These are phyloP conservation scores for Fusarium sp. DNA, from an alignment of 2,329 filamentous ascomycete species.

Conservation along the genomic window DNA sequence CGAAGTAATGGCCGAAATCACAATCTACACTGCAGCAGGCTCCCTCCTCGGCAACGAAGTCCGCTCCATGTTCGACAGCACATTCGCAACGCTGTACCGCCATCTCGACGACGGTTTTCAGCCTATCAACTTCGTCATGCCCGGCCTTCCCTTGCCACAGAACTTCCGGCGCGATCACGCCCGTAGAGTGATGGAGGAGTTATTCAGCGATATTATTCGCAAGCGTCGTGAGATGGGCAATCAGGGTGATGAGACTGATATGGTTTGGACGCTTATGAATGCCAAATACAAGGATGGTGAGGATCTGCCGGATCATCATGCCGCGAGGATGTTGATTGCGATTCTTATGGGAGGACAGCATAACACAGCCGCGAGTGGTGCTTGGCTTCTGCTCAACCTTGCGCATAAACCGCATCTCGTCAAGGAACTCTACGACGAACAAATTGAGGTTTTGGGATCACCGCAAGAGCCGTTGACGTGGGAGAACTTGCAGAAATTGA, in stretches of 20 bases:
- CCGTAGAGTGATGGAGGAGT: slow-evolving; percentile 79
- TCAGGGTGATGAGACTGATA: slow-evolving; percentile 70
- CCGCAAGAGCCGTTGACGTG: slow-evolving; percentile 78
- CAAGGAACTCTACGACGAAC: slow-evolving; percentile 84
- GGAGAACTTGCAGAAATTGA: slow-evolving; percentile 79
- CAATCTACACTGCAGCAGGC: slow-evolving; percentile 89
- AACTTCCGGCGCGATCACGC: slow-evolving; percentile 83
- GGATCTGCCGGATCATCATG: slow-evolving; percentile 78
- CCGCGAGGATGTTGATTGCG: slow-evolving; percentile 92
- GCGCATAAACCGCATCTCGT: slow-evolving; percentile 80
- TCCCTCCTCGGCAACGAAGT: slow-evolving; percentile 86
- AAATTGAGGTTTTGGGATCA: slow-evolving; percentile 74
- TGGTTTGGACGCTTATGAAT: slow-evolving; percentile 90
- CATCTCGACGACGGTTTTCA: slow-evolving; percentile 90
- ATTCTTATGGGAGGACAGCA: slow-evolving; percentile 92
- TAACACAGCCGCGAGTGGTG: slow-evolving; percentile 82
- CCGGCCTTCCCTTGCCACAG: slow-evolving; percentile 85
- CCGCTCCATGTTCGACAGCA: slow-evolving; percentile 79
- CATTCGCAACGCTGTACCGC: slow-evolving; percentile 83
- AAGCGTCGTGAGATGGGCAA: slow-evolving; percentile 66
- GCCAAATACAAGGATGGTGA: slow-evolving; percentile 84
- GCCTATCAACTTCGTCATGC: slow-evolving; percentile 87
- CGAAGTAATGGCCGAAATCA: slow-evolving; percentile 82
- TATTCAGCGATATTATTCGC: slow-evolving; percentile 83
- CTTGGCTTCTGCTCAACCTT: slow-evolving; percentile 85